Base-by-base conservation (phyloP, 306 rosid species). In the Purshia tridentata region DNA sequence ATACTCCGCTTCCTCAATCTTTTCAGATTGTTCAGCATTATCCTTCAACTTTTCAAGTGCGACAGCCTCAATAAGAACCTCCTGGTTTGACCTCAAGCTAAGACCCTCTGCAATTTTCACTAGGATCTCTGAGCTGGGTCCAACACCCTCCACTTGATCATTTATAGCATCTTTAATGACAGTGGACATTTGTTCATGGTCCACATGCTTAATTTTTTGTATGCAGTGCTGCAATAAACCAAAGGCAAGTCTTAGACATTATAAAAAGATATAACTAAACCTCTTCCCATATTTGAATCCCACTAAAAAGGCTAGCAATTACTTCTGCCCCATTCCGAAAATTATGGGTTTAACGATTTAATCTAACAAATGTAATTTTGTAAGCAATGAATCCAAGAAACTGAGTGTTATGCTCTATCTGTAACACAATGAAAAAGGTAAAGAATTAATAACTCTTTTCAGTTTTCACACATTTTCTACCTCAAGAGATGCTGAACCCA, bases 11-110 rank as follows among this genome's bases (percentile, higher is more conserved):
- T 91, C 99, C 46, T 78, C 97, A 1, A 77, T 86, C 71, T 85
- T 87, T 77, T 87, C 93, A 5, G 86, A 75, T 83, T 90, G 96
- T 81, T 90, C 96, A 41, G 92, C 96, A 81, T 85, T 87, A 72
- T 91, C 93, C 86, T 95, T 91, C 78, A 91, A 82, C 83, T 80
- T 94, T 81, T 90, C 90, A 45, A 90, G 98, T 50, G 99, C 92
- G 58, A 90, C 90, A 63, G 96, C 94, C 83, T 90, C 99, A 54
- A 91, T 94, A 74, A 94, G 85, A 84, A 91, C 82, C 78, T 94
- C 95, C 83, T 87, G 83, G 78, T 91, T 90, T 20, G 95, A 78
- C 77, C 67, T 85, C 77, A 87, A 72, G 82, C 82, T 78, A 64
- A 94, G 84, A 76, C 83, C 73, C 79, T 91, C 95, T 6, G 89